Evolutionary conservation across 768 basidiomycete species (phyloP).

Genomic region (Psilocybe sp.): DNA sequence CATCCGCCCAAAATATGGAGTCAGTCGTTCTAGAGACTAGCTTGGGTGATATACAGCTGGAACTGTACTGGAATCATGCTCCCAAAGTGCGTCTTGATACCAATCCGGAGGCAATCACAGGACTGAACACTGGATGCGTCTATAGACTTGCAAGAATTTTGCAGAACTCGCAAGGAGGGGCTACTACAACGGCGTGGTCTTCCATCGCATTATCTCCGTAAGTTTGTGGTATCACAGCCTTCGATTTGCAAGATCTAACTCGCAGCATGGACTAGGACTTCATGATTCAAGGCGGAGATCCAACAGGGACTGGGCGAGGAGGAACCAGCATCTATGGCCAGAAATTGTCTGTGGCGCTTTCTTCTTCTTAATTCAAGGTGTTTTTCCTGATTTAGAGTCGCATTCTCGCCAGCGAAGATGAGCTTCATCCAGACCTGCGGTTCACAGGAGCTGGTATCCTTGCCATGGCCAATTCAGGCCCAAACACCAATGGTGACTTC

Average conservation of each 20-base stretch:
- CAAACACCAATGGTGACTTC: conserved; percentile 77
- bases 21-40: conserved; percentile 80
- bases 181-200: conserved; percentile 88
- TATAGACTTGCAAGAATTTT: conserved; percentile 94
- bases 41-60: conserved; percentile 83
- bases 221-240: conserved; percentile 17
- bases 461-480: conserved; percentile 96
- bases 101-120: not conserved
- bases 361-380: conserved; percentile 1
- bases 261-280: conserved; percentile 61
- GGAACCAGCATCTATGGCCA: conserved; percentile 87
- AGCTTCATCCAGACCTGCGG: conserved; percentile 84
- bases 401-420: conserved; percentile 64
- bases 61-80: conserved; percentile 92
- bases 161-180: conserved; percentile 85
- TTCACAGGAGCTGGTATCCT: conserved; percentile 97
- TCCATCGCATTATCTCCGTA: conserved; percentile 90
- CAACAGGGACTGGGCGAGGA: conserved; percentile 92
- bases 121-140: conserved; percentile 15
- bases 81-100: conserved; percentile 45
- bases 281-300: conserved; percentile 96
- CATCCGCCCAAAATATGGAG: conserved; percentile 28
- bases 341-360: conserved; percentile 64
- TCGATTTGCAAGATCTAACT: not conserved
- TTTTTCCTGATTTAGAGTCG: conserved; percentile 3